phyloP scores from a whole-genome alignment of 257 asterid species.

The Eucommia ulmoides region DNA sequence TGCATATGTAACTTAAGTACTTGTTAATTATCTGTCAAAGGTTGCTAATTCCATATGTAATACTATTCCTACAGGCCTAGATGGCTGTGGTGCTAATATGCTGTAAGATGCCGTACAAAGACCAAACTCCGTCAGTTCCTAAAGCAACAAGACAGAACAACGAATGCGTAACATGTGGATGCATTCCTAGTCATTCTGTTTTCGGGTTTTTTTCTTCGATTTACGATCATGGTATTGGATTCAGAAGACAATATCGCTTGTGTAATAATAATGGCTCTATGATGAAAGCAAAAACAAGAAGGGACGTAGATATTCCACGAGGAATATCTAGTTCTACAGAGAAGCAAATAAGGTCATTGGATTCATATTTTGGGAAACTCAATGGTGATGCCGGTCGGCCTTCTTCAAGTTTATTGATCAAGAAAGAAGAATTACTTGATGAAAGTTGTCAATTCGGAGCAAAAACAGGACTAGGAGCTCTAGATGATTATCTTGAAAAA shows the following conservation, averaged over 20 bases:
- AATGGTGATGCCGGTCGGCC: slow-evolving; percentile 18
- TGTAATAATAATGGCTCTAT: background rate
- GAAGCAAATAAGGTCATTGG: slow-evolving; percentile 52
- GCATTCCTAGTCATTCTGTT: background rate
- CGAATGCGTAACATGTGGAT: background rate
- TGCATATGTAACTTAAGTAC: no score
- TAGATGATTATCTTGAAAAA: slow-evolving; percentile 35
- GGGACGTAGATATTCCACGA: background rate
- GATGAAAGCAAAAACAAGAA: background rate
- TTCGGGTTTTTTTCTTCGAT: background rate
- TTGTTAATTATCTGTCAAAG: no score
- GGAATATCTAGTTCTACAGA: slow-evolving; percentile 16
- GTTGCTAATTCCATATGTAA: no score
- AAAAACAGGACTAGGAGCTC: slow-evolving; percentile 25
- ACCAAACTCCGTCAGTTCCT: background rate
- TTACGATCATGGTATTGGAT: background rate
- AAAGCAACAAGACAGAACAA: background rate
- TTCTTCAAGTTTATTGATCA: slow-evolving; percentile 10
- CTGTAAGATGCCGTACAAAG: background rate
- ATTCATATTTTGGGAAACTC: slow-evolving; percentile 49
- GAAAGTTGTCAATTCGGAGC: slow-evolving; percentile 16
- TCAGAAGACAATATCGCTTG: background rate
- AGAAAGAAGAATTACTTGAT: slow-evolving; percentile 12
- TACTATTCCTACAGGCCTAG: background rate
- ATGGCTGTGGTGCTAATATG: background rate